Percentiles rank a stretch among this genome's conserved stretches.
These are phyloP conservation scores for Aplosporella prunicola DNA, from an alignment of 2,329 filamentous ascomycete species.

Conservation along the genomic window DNA sequence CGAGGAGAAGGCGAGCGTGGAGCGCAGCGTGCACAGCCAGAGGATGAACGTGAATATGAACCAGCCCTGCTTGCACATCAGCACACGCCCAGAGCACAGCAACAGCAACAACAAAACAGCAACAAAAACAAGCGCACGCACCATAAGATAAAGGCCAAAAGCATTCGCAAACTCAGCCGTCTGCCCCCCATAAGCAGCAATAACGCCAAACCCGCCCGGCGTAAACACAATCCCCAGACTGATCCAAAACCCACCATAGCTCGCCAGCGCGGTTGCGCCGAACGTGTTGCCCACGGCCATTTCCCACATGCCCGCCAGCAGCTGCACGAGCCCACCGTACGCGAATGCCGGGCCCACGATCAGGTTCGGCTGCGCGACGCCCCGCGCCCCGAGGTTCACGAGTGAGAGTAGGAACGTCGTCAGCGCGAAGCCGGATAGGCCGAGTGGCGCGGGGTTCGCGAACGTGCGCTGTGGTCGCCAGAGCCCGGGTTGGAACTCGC, in stretches of 20 bases:
- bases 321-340: constrained; percentile 43
- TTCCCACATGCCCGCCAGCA: constrained; percentile 47
- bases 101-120: constrained; percentile 64
- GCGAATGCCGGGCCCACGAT: constrained; percentile 41
- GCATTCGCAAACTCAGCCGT: constrained; percentile 39
- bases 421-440: constrained; percentile 54
- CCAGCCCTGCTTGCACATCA: constrained; percentile 35
- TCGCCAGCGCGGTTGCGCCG: constrained; percentile 51
- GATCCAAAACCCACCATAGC: constrained; percentile 55
- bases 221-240: constrained; percentile 50
- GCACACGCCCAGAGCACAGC: constrained; percentile 49
- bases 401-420: constrained; percentile 52
- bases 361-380: constrained; percentile 35
- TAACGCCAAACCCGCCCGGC: constrained; percentile 44
- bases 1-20: constrained; percentile 42
- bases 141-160: constrained; percentile 48
- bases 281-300: constrained; percentile 54
- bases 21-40: constrained; percentile 40
- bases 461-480: constrained; percentile 35
- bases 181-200: constrained; percentile 33
- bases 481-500: neutral
- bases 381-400: constrained; percentile 38
- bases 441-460: constrained; percentile 52
- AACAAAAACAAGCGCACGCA: constrained; percentile 41
- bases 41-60: constrained; percentile 45